Conservation (phyloP, 805 yeast species). For the Barnettozyma californica region DNA sequence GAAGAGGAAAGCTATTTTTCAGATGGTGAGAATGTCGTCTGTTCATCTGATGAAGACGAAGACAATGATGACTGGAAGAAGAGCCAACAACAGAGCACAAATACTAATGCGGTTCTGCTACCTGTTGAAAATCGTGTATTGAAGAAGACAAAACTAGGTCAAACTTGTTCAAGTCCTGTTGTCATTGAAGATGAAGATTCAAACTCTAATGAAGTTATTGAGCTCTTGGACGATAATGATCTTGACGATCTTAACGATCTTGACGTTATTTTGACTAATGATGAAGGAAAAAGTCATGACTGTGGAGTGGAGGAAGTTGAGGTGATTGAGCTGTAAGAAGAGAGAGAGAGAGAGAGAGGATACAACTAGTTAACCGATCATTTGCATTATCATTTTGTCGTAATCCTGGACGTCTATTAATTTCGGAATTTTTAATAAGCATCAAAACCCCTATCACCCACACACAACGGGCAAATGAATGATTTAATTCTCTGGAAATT, state of each 20-base stretch:
- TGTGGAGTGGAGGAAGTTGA: not conserved
- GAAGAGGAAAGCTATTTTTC: not conserved
- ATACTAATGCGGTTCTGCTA: no score
- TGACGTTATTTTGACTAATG: not conserved
- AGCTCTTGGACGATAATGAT: not conserved
- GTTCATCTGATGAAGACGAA: not conserved
- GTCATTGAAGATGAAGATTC: not conserved
- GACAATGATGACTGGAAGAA: no score
- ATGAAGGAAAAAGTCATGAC: not conserved
- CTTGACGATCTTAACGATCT: not conserved
- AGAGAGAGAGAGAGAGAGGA: no score
- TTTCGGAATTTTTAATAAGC: no score
- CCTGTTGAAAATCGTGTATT: not conserved
- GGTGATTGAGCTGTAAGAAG: not conserved
- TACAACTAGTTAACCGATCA: no score
- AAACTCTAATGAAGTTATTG: not conserved
- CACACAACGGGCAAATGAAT: no score
- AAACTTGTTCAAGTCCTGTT: not conserved
- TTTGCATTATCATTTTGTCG: no score
- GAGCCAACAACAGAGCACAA: not conserved
- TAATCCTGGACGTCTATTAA: no score
- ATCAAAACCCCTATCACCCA: no score
- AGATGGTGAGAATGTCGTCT: not conserved
- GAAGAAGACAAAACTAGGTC: not conserved
- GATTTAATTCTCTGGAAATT: no score